Base-by-base conservation (phyloP, 306 rosid species). In the Elaeagnus macrophylla region DNA sequence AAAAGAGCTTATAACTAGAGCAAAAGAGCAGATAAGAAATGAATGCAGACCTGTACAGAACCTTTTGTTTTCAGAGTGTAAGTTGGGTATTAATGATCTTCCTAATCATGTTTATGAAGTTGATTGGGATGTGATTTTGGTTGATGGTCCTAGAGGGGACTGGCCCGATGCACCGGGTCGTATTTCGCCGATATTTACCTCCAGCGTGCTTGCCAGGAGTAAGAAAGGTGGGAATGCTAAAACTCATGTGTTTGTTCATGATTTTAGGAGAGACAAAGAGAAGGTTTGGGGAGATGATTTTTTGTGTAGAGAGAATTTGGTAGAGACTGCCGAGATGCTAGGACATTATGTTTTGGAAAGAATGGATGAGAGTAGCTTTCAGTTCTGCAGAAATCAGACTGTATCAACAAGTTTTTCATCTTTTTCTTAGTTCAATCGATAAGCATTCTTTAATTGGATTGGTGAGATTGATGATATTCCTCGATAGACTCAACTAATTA, bases 21-120 rank as follows among this genome's bases (percentile, higher is more conserved):
- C 88, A 0, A 81, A 83, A 48, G 89, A 82, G 9, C 96, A 81
- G 45, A 79, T 73, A 2, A 68, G 72, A 1, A 84, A 87, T 20
- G 99, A 93, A 72, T 93, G 99, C 66, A 77, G 83, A 5, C 99
- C 99, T 1, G 96, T 93, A 6, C 99, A 93, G 75, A 93, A 93
- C 63, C 83, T 91, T 0, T 17, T 91, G 5, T 91, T 87, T 36
- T 87, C 96, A 0, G 96, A 91, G 3, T 91, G 99, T 48, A 91
- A 76, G 66, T 65, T 91, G 2, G 99, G 96, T 0, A 77, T 91
- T 6, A 91, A 91, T 43, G 99, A 91, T 39, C 85, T 91, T 12
- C 99, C 99, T 0, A 91, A 91, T 77, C 96, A 91, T 47, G 99
- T 87, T 1, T 91, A 91, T 10, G 99, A 91, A 20, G 74, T 91